These are phyloP conservation scores for Tylopilus rubrobrunneus DNA, from an alignment of 768 basidiomycete species.

Conservation along the genomic window DNA sequence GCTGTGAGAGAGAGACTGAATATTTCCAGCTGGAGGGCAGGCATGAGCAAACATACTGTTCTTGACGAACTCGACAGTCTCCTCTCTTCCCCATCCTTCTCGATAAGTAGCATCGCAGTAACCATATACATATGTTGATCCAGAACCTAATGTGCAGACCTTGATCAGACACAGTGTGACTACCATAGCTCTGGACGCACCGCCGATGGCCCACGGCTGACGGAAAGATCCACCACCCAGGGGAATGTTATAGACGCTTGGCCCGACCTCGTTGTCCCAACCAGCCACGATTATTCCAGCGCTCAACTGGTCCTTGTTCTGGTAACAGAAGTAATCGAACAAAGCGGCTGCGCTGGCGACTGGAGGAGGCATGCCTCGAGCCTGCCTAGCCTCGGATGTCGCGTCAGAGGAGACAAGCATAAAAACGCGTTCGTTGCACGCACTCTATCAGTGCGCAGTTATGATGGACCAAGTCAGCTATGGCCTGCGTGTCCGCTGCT, in stretches of 20 bases:
- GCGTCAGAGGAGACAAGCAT: background rate
- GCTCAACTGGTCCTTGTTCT: conserved; percentile 83
- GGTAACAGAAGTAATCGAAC: conserved; percentile 79
- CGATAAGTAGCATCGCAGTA: conserved; percentile 98
- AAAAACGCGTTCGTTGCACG: conserved; percentile 20
- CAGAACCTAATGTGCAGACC: conserved; percentile 57
- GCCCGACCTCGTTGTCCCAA: conserved; percentile 90
- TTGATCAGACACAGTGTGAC: background rate
- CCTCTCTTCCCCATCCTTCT: conserved; percentile 86
- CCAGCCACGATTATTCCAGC: conserved; percentile 98
- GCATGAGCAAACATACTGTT: conserved; percentile 67
- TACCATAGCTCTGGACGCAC: conserved; percentile 38
- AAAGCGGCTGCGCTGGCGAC: conserved; percentile 78
- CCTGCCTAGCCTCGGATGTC: conserved; percentile 39
- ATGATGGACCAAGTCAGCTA: conserved; percentile 89
- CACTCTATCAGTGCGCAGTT: conserved; percentile 74
- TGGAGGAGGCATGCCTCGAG: conserved; percentile 61
- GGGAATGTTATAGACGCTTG: conserved; percentile 95
- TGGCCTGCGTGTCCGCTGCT: conserved; percentile 95
- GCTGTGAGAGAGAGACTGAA: conserved; percentile 44
- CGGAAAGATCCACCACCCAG: conserved; percentile 95
- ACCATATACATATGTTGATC: conserved; percentile 97
- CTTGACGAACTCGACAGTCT: conserved; percentile 92
- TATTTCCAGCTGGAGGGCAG: background rate
- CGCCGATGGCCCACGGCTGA: conserved; percentile 98